Base-by-base conservation (phyloP, 2,329 filamentous ascomycete species). In the Trichoderma sp. region DNA sequence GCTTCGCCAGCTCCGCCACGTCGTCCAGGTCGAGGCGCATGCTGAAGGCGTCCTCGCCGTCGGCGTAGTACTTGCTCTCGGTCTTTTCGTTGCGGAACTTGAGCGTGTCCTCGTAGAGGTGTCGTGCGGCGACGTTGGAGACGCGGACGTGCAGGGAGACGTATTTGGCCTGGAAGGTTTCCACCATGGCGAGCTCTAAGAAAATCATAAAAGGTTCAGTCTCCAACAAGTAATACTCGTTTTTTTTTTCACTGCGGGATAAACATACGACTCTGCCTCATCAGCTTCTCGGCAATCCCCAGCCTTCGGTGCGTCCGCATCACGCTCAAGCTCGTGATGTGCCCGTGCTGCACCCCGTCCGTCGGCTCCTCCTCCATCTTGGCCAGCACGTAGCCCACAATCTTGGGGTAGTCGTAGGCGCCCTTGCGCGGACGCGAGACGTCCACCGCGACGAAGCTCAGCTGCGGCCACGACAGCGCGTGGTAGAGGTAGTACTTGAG, bases 401-500 rank as follows among this genome's bases (percentile, higher is more conserved):
- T 97, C 82, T 97, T 97, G 74, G 96, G 96, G 76, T 96, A 96
- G 80, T 96, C 92, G 81, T 95, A 92, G 58, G 91, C 90, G 0
- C 90, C 89, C 79, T 91, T 91, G 75, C 87, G 87, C 40, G 93
- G 92, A 43, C 93, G 89, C 24, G 91, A 92, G 69, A 94, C 90
- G 81, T 98, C 95, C 76, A 99, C 94, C 75, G 96, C 96, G 69
- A 99, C 95, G 82, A 94, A 98, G 82, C 91, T 95, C 73, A 99
- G 89, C 83, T 98, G 95, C 57, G 96, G 96, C 96, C 96, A 99
- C 75, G 94, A 97, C 74, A 98, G 89, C 19, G 95, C 94, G 83
- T 99, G 96, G 88, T 99, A 99, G 77, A 99, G 90, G 85, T 99
- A 99, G 87, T 99, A 99, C 87, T 99, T 99, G 83, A 97, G 92